Evolutionary conservation across 768 basidiomycete genomes (phyloP), one percentile per base, ranked within the genome.

Genomic region (Rhodosporidiobolus sp.): DNA sequence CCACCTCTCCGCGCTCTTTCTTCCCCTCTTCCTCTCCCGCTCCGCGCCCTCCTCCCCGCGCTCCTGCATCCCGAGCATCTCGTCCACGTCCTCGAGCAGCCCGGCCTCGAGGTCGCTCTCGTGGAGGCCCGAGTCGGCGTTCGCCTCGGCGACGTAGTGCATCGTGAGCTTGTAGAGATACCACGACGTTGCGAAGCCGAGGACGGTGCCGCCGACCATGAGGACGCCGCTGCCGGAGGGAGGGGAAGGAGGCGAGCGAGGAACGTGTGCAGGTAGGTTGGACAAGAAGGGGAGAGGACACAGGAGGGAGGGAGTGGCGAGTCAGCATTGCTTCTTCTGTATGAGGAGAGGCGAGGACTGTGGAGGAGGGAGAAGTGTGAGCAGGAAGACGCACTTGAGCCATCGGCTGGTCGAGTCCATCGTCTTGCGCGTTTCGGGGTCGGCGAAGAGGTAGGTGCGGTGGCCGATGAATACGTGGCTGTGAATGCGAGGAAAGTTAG

Each of bases 381-480:
- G 32, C 4, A 49, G n/a, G 4, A 28, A 80, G 50, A 85, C 80
- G 9, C 82, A 82, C 78, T 93, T 90, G 69, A 92, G 74, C 28
- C 90, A 79, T 80, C 87, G 89, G 0, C 89, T 87, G 63, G 85
- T 87, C 88, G 78, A 22, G 78, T 92, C 90, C 90, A 92, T 92
- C 53, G 86, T 82, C 50, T 82, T 84, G 56, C 91, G 85, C 71
- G 88, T 86, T 76, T 88, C 85, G 48, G 89, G 90, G 76, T 93
- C 91, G 17, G 75, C 67, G 46, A 93, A 82, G 19, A 83, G 83
- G 52, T 89, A 89, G 54, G 92, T 86, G 35, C 86, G 86, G 3
- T 88, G 88, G 4, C 91, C 92, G 62, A 92, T 87, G 81, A 92
- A 91, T 22, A 88, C 87, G 69, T 89, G 86, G 2, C 69, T 70